Percentiles rank a stretch among this genome's conserved stretches.
Evolutionary conservation across 2,329 filamentous ascomycete species (phyloP).

Genomic region (Alternaria arborescens): DNA sequence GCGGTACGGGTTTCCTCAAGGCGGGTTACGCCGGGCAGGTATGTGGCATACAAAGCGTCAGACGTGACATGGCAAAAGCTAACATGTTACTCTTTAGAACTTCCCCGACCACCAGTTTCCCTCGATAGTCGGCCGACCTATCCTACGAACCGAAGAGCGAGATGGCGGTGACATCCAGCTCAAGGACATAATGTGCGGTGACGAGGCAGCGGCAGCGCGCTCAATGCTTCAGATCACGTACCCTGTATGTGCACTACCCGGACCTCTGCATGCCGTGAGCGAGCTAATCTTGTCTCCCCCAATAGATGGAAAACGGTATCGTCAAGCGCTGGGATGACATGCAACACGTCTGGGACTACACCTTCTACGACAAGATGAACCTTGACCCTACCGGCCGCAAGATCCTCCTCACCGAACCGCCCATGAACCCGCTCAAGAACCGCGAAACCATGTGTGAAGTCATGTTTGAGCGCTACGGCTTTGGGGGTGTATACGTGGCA

Average conservation of each 20-base stretch:
- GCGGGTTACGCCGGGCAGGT: constrained; percentile 96
- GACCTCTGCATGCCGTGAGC: not conserved
- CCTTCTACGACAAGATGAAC: constrained; percentile 96
- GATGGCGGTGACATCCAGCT: constrained; percentile 73
- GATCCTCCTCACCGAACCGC: constrained; percentile 95
- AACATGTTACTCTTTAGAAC: constrained; percentile 66
- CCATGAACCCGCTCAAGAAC: constrained; percentile 97
- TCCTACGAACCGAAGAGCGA: constrained; percentile 94
- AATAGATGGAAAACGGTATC: constrained; percentile 96
- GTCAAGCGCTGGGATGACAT: constrained; percentile 99
- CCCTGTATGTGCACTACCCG: constrained; percentile 66
- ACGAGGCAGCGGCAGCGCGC: constrained; percentile 93
- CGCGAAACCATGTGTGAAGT: constrained; percentile 98
- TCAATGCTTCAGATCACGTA: constrained; percentile 99
- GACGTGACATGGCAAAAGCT: constrained; percentile 9
- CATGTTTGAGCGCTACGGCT: constrained; percentile 98
- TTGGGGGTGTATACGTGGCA: constrained; percentile 96
- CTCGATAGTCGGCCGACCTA: constrained; percentile 96
- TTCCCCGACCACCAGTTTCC: constrained; percentile 99
- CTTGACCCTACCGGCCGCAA: constrained; percentile 91
- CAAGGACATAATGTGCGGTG: constrained; percentile 99
- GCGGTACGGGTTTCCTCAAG: constrained; percentile 99
- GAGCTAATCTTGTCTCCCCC: constrained; percentile 44
- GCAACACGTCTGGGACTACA: constrained; percentile 99
- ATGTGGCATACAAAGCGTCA: constrained; percentile 36